Base-by-base conservation (phyloP, 2,329 filamentous ascomycete species). In the Xylaria sp. region DNA sequence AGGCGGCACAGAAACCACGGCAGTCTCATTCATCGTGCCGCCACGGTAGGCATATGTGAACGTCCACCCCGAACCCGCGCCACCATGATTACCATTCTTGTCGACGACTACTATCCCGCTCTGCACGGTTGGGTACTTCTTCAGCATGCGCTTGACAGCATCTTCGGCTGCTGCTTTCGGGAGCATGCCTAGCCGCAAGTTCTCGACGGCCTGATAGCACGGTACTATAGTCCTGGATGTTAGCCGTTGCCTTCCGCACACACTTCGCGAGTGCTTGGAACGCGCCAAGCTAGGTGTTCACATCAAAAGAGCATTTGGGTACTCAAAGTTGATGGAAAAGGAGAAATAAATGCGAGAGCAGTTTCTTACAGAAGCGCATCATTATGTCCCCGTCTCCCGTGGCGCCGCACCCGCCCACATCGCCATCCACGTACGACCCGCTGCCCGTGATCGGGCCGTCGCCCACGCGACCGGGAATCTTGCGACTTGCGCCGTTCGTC, bases 121-220 rank as follows among this genome's bases (percentile, higher is more conserved):
- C 32, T 80, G 77, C 1, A 87, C 75, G 1, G 77, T 76, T 0
- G 86, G 85, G 56, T 84, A 86, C 74, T 81, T 84, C 13, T 76
- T 74, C 12, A 86, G 54, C 83, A 88, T 88, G 18, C 86, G 79
- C 0, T 74, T 64, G 0, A 88, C 85, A 0, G 82, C 85, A 65
- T 88, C 85, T 56, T 85, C 81, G 0, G 86, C 86, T 0, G 86
- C 86, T 39, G 82, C 80, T 4, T 74, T 78, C 0, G 86, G 85
- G 0, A 76, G 76, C 82, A 88, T 82, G 1, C 86, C 86, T 1
- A 74, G 76, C 12, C 86, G 79, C 75, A 88, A 68, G 67, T 80
- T 87, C 78, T 88, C 86, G 0, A 88, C 83, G 1, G 86, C 86
- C 73, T 88, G 86, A 72, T 88, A 88, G 74, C 86, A 88, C 0